These are phyloP conservation scores for Grigorovia transvaalensis DNA, from an alignment of 805 yeast genomes.

Conservation along the genomic window DNA sequence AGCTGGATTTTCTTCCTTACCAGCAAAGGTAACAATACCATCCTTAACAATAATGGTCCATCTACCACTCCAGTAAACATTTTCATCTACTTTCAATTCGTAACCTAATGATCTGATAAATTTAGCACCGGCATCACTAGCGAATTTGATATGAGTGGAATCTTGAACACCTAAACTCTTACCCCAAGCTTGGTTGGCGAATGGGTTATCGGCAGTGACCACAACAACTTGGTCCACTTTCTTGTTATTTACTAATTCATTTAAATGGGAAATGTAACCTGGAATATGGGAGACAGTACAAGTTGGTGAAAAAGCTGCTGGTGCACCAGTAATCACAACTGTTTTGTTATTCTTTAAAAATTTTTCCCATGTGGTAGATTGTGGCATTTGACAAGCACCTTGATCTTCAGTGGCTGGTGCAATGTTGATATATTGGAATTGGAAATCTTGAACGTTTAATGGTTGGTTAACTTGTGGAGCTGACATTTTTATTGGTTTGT, in stretches of 20 bases:
- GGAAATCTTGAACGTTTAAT: slow-evolving; percentile 16
- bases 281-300: slow-evolving; percentile 68
- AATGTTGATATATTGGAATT: slow-evolving; percentile 26
- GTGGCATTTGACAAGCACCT: slow-evolving; percentile 24
- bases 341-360: slow-evolving; percentile 34
- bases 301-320: slow-evolving; percentile 84
- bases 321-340: slow-evolving; percentile 64
- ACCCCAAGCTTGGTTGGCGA: slow-evolving; percentile 63
- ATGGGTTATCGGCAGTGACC: slow-evolving; percentile 60
- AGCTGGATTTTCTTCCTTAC: slow-evolving; percentile 28
- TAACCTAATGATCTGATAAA: slow-evolving; percentile 55
- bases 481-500: slow-evolving; percentile 7
- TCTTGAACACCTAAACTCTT: slow-evolving; percentile 28
- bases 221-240: slow-evolving; percentile 56
- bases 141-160: slow-evolving; percentile 41
- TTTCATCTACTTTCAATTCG: slow-evolving; percentile 41
- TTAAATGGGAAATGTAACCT: slow-evolving; percentile 43
- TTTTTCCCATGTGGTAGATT: slow-evolving; percentile 17
- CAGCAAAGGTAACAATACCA: slow-evolving; percentile 42
- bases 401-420: slow-evolving; percentile 19
- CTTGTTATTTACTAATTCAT: slow-evolving; percentile 41
- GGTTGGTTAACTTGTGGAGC: slow-evolving; percentile 17
- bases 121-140: slow-evolving; percentile 52
- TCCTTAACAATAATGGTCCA: slow-evolving; percentile 61
- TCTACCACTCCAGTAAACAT: slow-evolving; percentile 54